Percentiles rank a stretch among this genome's conserved stretches.
Conservation (phyloP, 1,284 basidiomycete species). For the Rhodotorula sp. region DNA sequence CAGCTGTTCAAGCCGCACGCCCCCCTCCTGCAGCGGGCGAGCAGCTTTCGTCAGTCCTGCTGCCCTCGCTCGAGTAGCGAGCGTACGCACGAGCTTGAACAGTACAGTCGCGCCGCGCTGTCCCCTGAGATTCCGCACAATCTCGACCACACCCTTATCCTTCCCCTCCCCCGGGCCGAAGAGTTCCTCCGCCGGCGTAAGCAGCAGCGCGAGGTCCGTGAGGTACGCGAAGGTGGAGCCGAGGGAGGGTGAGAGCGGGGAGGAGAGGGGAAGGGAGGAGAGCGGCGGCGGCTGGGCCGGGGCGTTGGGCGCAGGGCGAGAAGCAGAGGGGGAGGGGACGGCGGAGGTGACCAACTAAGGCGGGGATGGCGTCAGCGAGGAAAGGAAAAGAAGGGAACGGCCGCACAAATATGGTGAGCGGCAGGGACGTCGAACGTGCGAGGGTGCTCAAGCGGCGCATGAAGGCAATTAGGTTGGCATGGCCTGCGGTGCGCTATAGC, state of each 20-base stretch:
- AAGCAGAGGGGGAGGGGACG: not conserved
- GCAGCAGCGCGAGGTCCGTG: conserved; percentile 9
- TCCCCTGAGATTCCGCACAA: conserved; percentile 1
- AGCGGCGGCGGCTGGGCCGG: conserved; percentile 6
- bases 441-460: conserved; percentile 10
- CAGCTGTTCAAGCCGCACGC: conserved; percentile 1
- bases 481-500: not conserved
- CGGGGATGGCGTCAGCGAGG: not conserved
- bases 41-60: not conserved
- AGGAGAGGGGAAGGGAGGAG: conserved; percentile 8
- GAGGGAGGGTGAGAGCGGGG: not conserved
- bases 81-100: conserved; percentile 9
- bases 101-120: not conserved
- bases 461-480: conserved; percentile 18
- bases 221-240: conserved; percentile 9
- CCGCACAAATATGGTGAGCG: conserved; percentile 10
- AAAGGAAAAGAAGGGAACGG: fast-evolving
- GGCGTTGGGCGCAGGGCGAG: not conserved
- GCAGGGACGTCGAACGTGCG: not conserved
- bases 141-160: conserved; percentile 6
- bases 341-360: conserved; percentile 15
- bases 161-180: conserved; percentile 12
- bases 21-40: not conserved
- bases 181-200: conserved; percentile 1
- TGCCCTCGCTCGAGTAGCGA: too few relatives aligned